Base-by-base conservation (phyloP, 2,329 filamentous ascomycete genomes). In the Clonostachys chloroleuca region DNA sequence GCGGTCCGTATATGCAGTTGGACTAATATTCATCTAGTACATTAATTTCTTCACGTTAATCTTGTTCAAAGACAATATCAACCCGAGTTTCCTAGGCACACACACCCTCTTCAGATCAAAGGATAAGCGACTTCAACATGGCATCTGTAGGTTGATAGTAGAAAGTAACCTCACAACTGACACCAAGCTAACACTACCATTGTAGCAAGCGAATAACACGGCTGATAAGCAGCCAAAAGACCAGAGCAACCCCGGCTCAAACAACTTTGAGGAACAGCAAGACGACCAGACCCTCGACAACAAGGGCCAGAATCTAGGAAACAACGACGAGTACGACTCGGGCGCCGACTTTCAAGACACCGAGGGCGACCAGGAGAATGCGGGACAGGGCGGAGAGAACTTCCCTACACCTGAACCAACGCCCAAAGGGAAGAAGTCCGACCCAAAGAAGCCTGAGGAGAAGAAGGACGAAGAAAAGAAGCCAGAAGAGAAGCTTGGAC, bases 181-280 rank as follows among this genome's bases (percentile, higher is more conserved):
- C 36, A 9, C 10, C 12, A 39, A n/a, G 14, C 36, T 39, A 39
- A 18, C 14, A 43, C 36, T n/a, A 6, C 12, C 20, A 41, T 36
- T 41, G n/a, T 13, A 47, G 37, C 35, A 40, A 16, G 35, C 40
- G 34, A 35, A 47, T 5, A 35, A 45, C 43, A n/a, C 34, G n/a
- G 20, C 16, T 12, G 18, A 43, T 18, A 48, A 44, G 17, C 24
- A 30, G 20, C 16, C 34, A 41, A 17, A 44, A 43, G 24, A 43
- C 34, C 46, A 51, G 47, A 16, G 50, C 43, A 47, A 51, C 41
- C 40, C 49, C 2, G 49, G 51, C 35, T 43, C 46, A 40, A 34
- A 39, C 1, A 51, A 47, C 40, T 34, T 46, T 2, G 49, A 51
- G n/a, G n/a, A n/a, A n/a, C 37, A 48, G 42, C 39, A 34, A 16